Base-by-base conservation (phyloP, 306 rosid species). In the Ceratonia siliqua region DNA sequence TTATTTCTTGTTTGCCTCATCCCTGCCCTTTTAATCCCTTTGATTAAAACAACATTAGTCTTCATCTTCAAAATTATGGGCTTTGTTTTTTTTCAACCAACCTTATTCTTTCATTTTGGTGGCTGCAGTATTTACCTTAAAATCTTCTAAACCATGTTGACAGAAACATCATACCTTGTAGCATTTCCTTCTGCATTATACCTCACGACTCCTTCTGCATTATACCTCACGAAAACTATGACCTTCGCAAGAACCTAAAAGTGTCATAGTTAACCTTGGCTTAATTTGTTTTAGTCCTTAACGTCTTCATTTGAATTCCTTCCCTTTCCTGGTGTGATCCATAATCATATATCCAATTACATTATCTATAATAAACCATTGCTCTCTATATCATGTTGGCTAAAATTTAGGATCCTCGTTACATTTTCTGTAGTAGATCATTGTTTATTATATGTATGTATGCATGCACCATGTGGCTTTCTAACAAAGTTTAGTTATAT, bases 381-480 rank as follows among this genome's bases (percentile, higher is more conserved):
- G 61, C 49, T 24, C n/a, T 36, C 45, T 73, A 27, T 62, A 65
- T 28, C 66, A 39, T 45, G n/a, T 58, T 55, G 63, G 43, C 71
- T 21, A 4, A 39, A 24, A 39, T 35, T 50, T 78, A 74, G 28
- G 38, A 62, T 62, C 65, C 42, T 36, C 35, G 20, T 62, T 72
- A 53, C 22, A 61, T 41, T 9, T 17, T 50, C 8, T 46, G 49
- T 18, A 45, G 50, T 75, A 50, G 20, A 64, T 46, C 5, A 4
- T 71, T 58, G 36, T 63, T 32, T 50, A 70, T 46, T 14, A 21
- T 13, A 33, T 42, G 49, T 3, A 49, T 33, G 28, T 41, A 64
- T 63, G 39, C 61, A 48, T 57, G 64, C 62, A 64, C 27, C n/a
- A 67, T 54, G 18, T 22, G 25, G 62, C 67, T 43, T 75, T 61